Base-by-base conservation (phyloP, 2,329 filamentous ascomycete species). In the Neonectria hederae region DNA sequence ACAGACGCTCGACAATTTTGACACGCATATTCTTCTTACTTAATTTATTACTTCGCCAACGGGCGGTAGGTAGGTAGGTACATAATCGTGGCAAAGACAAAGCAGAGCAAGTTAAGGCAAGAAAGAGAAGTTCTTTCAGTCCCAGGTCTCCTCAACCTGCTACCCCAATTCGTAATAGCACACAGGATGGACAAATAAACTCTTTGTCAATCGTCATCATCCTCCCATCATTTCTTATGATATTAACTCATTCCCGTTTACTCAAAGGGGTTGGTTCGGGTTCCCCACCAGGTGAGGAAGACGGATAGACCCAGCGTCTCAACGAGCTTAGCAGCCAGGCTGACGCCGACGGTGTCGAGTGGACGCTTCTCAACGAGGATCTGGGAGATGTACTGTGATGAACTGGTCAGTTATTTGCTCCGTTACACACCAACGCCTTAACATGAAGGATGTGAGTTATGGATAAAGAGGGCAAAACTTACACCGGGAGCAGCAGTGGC, bases 221-320 rank as follows among this genome's bases (percentile, higher is more conserved):
- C 64, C 26, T 60, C 54, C 52, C 45, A 40, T 62, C 43, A 38
- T 54, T 59, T 51, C 64, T 38, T 11, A n/a, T 38, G 53, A 51
- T 48, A 42, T 62, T 53, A 43, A 60, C 9, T 21, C 52, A 63
- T 22, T 11, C 26, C 57, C 74, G 60, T 76, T 86, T 91, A 94
- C 77, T 94, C 89, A 81, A 97, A 97, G 65, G 93, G 93, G 85
- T 94, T 95, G 83, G 93, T 96, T 78, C 92, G 91, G 76, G 95
- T 97, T 76, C 95, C 95, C 95, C 95, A 98, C 92, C 93, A 98
- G 78, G 93, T 97, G 75, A 98, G 86, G 88, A 98, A 93, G 76
- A 97, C 79, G 68, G 92, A 94, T 63, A 98, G 88, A 69, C 95
- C 96, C 65, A 98, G 88, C 3, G 96, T 97, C 88, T 98, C 96